Evolutionary conservation across 768 basidiomycete species (phyloP), one percentile per base, ranked within the genome.

Genomic region (Exsudoporus frostii): DNA sequence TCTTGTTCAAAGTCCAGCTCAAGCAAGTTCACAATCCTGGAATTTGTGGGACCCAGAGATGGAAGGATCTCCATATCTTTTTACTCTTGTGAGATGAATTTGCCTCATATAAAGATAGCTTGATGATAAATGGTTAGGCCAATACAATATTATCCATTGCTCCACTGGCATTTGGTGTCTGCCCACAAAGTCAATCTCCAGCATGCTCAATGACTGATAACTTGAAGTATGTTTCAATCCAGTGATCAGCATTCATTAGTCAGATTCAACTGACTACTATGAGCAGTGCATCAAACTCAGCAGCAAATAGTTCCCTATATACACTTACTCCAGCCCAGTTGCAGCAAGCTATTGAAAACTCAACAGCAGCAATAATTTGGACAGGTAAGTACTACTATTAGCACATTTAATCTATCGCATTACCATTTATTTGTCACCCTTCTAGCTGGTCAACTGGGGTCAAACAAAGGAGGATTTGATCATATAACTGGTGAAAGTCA

Each of bases 371-470:
- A 10, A 30, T 38, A 11, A 11, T 61, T n/a, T 61, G 56, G 60
- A 48, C 37, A 13, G 50, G 60, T 62, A 40, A 32, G 17, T 39
- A 7, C 6, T n/a, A n/a, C 4, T 6, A 25, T 51, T 19, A 30
- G 2, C 6, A 3, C 1, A 2, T 20, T 29, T 43, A 13, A 15
- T 19, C 3, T 1, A 25, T 39, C 5, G 10, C 8, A 30, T 25
- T 19, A 38, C 3, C 6, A 11, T 4, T 30, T 1, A 33, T 3
- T 9, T 45, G 1, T 13, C n/a, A 1, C 13, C 15, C 10, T 17
- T 20, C 6, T 11, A 61, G 60, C n/a, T 36, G 56, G 60, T 42
- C 49, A 58, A n/a, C 2, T 54, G 0, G 60, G 52, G 6, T 11
- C 44, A 44, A 15, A 1, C 3, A n/a, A 44, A 7, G 52, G 55